A percentile compares a stretch with the other conserved stretches of the same genome.
These are phyloP conservation scores for Neocucurbitaria cava DNA, from an alignment of 2,329 filamentous ascomycete species.

Conservation along the genomic window DNA sequence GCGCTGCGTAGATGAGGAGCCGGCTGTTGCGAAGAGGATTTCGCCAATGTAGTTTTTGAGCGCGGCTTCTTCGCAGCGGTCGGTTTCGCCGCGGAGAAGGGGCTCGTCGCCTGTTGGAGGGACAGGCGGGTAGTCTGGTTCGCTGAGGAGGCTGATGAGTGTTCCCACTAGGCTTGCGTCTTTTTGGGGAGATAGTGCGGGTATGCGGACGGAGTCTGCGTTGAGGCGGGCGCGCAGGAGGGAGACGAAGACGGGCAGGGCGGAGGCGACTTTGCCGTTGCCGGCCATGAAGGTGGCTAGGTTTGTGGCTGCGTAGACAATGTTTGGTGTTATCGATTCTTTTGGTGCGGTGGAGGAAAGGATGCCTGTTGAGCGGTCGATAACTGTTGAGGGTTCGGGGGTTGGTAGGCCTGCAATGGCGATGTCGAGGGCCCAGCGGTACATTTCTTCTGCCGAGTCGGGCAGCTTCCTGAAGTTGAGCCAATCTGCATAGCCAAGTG, in stretches of 20 bases:
- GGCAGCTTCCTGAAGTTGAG: slow-evolving; percentile 76
- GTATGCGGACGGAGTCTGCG: slow-evolving; percentile 55
- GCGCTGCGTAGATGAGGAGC: slow-evolving; percentile 43
- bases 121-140: slow-evolving; percentile 71
- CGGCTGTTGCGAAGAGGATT: slow-evolving; percentile 79
- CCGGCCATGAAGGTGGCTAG: slow-evolving; percentile 80
- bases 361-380: slow-evolving; percentile 69
- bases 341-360: slow-evolving; percentile 61
- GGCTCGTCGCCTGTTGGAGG: slow-evolving; percentile 73
- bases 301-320: slow-evolving; percentile 77
- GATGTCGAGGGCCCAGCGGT: slow-evolving; percentile 77
- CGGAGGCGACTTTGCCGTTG: slow-evolving; percentile 68
- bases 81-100: slow-evolving; percentile 68
- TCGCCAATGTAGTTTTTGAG: slow-evolving; percentile 92
- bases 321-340: slow-evolving; percentile 69
- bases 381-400: slow-evolving; percentile 49
- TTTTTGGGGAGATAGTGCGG: slow-evolving; percentile 24
- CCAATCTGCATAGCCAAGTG: slow-evolving; percentile 83
- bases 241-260: slow-evolving; percentile 85
- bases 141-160: slow-evolving; percentile 50
- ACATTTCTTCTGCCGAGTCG: slow-evolving; percentile 73
- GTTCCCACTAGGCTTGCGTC: slow-evolving; percentile 37
- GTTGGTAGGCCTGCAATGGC: slow-evolving; percentile 65
- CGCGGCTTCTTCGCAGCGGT: slow-evolving; percentile 83
- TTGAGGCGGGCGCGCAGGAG: slow-evolving; percentile 77